Percentiles rank a stretch among this genome's conserved stretches.
phyloP scores from a whole-genome alignment of 2,329 filamentous ascomycete species.

The Aureobasidium vineae region DNA sequence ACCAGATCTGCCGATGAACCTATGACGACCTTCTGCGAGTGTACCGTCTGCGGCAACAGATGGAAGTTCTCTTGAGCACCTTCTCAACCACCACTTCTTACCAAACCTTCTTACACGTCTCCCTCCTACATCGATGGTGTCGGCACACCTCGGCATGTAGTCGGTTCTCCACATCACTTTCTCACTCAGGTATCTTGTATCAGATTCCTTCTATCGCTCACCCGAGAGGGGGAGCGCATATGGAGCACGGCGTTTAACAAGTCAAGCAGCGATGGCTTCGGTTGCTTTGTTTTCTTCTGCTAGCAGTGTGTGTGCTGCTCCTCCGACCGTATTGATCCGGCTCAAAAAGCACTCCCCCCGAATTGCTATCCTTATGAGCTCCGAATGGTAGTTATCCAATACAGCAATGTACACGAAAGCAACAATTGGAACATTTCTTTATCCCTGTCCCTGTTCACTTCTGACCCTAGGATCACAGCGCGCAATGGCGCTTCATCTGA shows the following conservation, averaged over 20 bases:
- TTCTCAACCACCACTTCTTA: no score
- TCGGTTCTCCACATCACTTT: neutral
- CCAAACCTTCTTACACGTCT: no score
- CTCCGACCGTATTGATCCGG: neutral
- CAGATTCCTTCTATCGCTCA: neutral
- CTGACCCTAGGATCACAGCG: no score
- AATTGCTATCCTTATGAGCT: neutral
- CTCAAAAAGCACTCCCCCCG: neutral
- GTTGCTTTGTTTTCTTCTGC: neutral
- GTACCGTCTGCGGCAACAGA: slow-evolving; percentile 42
- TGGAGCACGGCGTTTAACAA: neutral
- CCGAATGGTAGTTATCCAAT: neutral
- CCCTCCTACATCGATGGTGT: no score
- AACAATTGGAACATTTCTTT: no score
- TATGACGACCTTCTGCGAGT: slow-evolving; percentile 58
- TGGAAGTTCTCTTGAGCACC: no score
- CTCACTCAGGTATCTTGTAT: neutral
- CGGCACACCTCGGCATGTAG: neutral
- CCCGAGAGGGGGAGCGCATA: neutral
- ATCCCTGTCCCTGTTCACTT: no score
- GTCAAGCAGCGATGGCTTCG: neutral
- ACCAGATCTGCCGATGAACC: slow-evolving; percentile 95
- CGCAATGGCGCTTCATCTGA: no score
- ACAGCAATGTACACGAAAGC: neutral
- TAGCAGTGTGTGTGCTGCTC: neutral